Evolutionary conservation across 495 filamentous ascomycete genomes (phyloP), one percentile per base, ranked within the genome.

Genomic region (Trichoderma reesei): DNA sequence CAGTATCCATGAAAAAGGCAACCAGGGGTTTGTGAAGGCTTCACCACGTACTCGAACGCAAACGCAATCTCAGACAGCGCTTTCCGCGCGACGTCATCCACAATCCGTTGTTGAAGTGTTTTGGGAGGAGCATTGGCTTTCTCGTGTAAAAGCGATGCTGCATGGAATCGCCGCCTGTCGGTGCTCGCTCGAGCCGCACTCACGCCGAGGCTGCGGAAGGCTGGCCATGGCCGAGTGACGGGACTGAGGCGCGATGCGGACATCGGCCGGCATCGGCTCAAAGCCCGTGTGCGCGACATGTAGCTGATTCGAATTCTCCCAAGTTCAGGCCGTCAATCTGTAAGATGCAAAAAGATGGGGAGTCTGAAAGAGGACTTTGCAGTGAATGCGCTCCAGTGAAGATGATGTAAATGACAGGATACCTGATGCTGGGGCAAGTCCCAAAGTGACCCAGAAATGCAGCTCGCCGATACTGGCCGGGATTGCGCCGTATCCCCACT

Each of bases 31-130:
- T 60, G 3, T 20, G 10, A 34, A 7, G 18, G 36, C 59, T 56
- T 34, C 51, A 51, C 14, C 46, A 70, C 73, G 61, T 64, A 76
- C 74, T 77, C 74, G 66, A 75, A 77, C 1, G 71, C 72, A 65
- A 77, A 77, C 7, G 61, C 61, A 51, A 63, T 56, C 26, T 56
- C 51, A 1, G 20, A 31, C 8, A 56, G 16, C 5, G 51, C 51
- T n/a, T 56, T 56, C 20, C 26, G 51, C 51, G 51, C 7, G 26
- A 9, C 51, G 51, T 31, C 51, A 56, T 34, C 18, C 51, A 56
- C 51, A 4, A 26, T 5, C 3, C 51, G 10, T 26, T 56, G 20
- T 56, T 56, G 5, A 0, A 5, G 34, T 2, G 14, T 5, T 5
- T 18, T 14, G 8, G 16, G 8, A 48, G 72, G 70, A 13, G 51